Evolutionary conservation across 2,329 filamentous ascomycete genomes (phyloP).

Genomic region (Ascochyta koolunga): DNA sequence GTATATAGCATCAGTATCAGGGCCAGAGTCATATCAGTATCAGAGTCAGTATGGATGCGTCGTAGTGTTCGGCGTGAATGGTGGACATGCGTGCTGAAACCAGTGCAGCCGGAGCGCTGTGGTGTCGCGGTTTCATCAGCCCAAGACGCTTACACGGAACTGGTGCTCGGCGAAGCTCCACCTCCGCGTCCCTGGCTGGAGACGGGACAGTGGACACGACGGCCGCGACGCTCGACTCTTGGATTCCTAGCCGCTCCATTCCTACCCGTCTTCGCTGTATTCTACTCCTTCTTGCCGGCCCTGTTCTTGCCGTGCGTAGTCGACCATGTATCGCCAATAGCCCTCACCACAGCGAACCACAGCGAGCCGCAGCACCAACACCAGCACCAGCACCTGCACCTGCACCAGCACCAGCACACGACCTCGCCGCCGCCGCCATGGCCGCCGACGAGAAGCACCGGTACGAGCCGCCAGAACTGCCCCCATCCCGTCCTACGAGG

Average conservation of each 20-base stretch:
- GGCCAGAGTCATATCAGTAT: no score
- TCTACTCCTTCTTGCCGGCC: neutral
- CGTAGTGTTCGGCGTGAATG: no score
- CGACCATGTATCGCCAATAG: slow-evolving; percentile 11
- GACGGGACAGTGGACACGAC: neutral
- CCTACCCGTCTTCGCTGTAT: slow-evolving; percentile 13
- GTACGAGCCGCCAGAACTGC: slow-evolving; percentile 55
- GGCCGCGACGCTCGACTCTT: slow-evolving; percentile 4
- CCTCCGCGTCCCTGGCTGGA: slow-evolving; percentile 9
- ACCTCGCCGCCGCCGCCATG: slow-evolving; percentile 36
- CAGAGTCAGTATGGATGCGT: no score
- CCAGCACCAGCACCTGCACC: no score
- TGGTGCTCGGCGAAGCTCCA: slow-evolving; percentile 7
- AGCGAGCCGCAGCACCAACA: no score
- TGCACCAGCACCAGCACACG: no score
- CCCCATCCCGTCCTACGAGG: slow-evolving; percentile 86
- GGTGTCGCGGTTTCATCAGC: slow-evolving; percentile 20
- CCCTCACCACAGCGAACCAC: neutral
- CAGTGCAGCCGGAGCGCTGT: neutral
- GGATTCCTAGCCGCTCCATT: slow-evolving; percentile 8
- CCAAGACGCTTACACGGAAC: slow-evolving; percentile 11
- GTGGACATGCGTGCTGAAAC: slow-evolving; percentile 9
- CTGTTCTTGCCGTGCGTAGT: neutral
- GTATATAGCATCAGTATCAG: no score
- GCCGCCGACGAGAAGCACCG: slow-evolving; percentile 48